Percentiles rank a stretch among this genome's conserved stretches.
phyloP scores from a whole-genome alignment of 225 moss, liverwort and hornwort species.

The Sphagnum contortum region DNA sequence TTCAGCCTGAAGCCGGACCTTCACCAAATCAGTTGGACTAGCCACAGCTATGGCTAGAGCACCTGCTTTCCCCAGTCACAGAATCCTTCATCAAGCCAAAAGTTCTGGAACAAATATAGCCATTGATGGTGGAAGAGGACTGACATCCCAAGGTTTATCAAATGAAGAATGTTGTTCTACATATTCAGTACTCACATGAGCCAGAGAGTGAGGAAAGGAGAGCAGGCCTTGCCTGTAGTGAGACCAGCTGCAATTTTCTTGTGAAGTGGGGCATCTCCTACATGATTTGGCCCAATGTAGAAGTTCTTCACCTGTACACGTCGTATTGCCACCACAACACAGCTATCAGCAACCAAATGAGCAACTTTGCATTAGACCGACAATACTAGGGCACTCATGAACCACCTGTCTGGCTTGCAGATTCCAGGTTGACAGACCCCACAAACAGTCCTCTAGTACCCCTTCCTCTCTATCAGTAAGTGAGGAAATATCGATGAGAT shows the following conservation, averaged over 20 bases:
- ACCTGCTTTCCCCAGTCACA: constrained; percentile 32
- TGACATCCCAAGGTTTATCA: too few relatives aligned
- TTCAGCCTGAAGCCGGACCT: constrained; percentile 97
- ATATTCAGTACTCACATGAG: too few relatives aligned
- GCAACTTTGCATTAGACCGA: background rate
- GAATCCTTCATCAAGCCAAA: background rate
- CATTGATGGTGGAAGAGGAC: too few relatives aligned
- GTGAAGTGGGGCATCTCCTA: constrained; percentile 72
- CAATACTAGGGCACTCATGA: background rate
- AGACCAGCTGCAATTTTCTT: constrained; percentile 92
- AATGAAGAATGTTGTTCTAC: too few relatives aligned
- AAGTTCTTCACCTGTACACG: constrained; percentile 59
- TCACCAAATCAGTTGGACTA: constrained; percentile 96
- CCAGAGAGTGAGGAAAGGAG: background rate
- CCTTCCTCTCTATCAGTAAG: too few relatives aligned
- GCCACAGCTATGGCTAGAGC: constrained; percentile 83
- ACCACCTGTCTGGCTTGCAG: too few relatives aligned
- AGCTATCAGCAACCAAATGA: background rate
- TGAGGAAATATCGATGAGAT: too few relatives aligned
- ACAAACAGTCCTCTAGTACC: too few relatives aligned
- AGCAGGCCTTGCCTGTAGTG: constrained; percentile 57
- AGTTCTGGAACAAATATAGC: too few relatives aligned
- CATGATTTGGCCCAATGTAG: constrained; percentile 80
- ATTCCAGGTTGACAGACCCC: too few relatives aligned
- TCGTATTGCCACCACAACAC: background rate